Conservation (phyloP, 768 basidiomycete species). For the Goffeauzyma gilvescens region DNA sequence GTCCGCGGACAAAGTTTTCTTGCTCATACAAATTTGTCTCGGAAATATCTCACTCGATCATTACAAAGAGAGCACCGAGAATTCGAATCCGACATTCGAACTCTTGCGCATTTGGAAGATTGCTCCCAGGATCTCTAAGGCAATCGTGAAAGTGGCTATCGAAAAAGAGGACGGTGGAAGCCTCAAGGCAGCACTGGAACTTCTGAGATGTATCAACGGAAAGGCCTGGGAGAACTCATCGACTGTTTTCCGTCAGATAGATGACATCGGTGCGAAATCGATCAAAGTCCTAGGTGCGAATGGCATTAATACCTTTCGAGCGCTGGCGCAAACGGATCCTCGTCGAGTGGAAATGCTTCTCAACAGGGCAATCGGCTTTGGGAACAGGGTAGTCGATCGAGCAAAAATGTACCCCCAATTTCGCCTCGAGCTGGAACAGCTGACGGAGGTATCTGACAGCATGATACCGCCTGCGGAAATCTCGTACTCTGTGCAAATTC, state of each 20-base stretch:
- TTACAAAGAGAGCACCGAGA: slow-evolving; percentile 48
- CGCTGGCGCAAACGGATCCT: slow-evolving; percentile 11
- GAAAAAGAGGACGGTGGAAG: slow-evolving; percentile 47
- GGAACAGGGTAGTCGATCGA: slow-evolving; percentile 10
- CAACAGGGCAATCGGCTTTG: slow-evolving; percentile 13
- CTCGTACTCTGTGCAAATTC: slow-evolving; percentile 31
- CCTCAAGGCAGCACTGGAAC: slow-evolving; percentile 53
- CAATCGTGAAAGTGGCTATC: slow-evolving; percentile 63
- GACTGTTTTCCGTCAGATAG: slow-evolving; percentile 64
- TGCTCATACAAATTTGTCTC: slow-evolving; percentile 52
- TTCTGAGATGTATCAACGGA: slow-evolving; percentile 59
- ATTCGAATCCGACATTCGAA: slow-evolving; percentile 39
- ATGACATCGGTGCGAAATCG: slow-evolving; percentile 47
- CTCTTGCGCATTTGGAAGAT: slow-evolving; percentile 54
- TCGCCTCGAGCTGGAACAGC: not conserved
- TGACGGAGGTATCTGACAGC: not conserved
- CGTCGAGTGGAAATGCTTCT: slow-evolving; percentile 13
- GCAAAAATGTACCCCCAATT: not conserved
- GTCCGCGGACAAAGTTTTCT: slow-evolving; percentile 50
- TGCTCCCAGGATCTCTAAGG: slow-evolving; percentile 53
- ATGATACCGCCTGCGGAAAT: not conserved
- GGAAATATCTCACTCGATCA: slow-evolving; percentile 35
- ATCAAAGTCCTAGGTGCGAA: slow-evolving; percentile 44
- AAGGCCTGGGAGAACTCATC: slow-evolving; percentile 86
- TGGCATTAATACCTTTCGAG: slow-evolving; percentile 13